These are phyloP conservation scores for Cercophora scortea DNA, from an alignment of 495 filamentous ascomycete species.

Conservation along the genomic window DNA sequence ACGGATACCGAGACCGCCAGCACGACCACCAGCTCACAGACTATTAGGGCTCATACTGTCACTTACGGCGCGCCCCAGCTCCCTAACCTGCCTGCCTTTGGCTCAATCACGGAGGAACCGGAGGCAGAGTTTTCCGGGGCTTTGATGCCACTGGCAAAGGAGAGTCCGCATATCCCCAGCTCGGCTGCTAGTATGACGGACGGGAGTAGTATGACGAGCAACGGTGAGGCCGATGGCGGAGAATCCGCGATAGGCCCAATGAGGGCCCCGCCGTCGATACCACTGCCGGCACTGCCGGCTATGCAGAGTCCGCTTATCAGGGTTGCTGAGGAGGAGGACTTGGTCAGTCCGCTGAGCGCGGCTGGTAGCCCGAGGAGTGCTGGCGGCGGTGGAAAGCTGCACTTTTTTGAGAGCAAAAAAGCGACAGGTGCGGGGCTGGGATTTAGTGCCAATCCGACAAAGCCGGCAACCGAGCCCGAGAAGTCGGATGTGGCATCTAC, in stretches of 20 bases:
- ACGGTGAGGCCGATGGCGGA: conserved; percentile 6
- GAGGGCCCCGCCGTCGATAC: background rate
- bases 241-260: background rate
- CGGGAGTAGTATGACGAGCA: conserved; percentile 24
- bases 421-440: too few relatives aligned
- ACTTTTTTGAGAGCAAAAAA: too few relatives aligned
- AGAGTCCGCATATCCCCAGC: background rate
- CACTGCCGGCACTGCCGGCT: background rate
- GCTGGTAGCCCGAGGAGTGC: conserved; percentile 5
- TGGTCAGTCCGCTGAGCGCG: conserved; percentile 17
- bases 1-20: conserved; percentile 6
- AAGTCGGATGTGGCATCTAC: background rate
- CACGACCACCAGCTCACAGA: conserved; percentile 2
- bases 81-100: conserved; percentile 15
- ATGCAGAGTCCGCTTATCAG: background rate
- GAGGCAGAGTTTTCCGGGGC: too few relatives aligned
- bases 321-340: conserved; percentile 9
- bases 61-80: conserved; percentile 13
- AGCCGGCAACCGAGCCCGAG: background rate
- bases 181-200: conserved; percentile 28
- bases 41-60: background rate
- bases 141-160: background rate
- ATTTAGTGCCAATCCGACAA: background rate
- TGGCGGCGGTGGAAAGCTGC: too few relatives aligned
- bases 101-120: conserved; percentile 16